Evolutionary conservation across 192 early-diverging fungal species (phyloP).

Genomic region (Backusella parvicylindrica): DNA sequence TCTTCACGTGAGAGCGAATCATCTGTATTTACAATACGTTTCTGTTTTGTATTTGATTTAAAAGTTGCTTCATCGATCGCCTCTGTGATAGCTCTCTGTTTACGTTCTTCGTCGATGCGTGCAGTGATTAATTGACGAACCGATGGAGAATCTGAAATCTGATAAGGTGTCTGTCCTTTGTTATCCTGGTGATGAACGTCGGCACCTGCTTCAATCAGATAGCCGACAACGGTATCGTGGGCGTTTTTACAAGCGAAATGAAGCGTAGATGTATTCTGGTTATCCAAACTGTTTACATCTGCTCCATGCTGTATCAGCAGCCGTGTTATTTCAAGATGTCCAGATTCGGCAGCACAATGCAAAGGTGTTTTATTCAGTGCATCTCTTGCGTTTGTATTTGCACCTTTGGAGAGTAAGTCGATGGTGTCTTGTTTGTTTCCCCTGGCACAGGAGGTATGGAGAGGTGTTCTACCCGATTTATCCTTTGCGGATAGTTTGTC

Average conservation of each 20-base stretch:
- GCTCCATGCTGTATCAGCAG: conserved; percentile 54
- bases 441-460: conserved; percentile 47
- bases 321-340: conserved; percentile 43
- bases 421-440: conserved; percentile 48
- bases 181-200: conserved; percentile 42
- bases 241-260: conserved; percentile 65
- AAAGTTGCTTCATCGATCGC: conserved; percentile 30
- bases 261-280: conserved; percentile 58
- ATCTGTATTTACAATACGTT: not conserved
- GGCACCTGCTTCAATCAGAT: conserved; percentile 46
- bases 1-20: conserved; percentile 52
- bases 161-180: conserved; percentile 55
- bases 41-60: conserved; percentile 11
- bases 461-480: conserved; percentile 44
- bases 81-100: conserved; percentile 19
- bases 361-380: conserved; percentile 62
- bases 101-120: conserved; percentile 24
- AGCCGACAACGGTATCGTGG: conserved; percentile 40
- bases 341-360: conserved; percentile 51
- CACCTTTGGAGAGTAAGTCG: conserved; percentile 53
- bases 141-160: conserved; percentile 31
- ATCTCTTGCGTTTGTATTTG: conserved; percentile 64
- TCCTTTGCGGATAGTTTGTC: conserved; percentile 37
- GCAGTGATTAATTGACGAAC: conserved; percentile 20
- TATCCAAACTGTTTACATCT: conserved; percentile 52